phyloP scores from a whole-genome alignment of 306 rosid species.

The Citrullus colocynthis region DNA sequence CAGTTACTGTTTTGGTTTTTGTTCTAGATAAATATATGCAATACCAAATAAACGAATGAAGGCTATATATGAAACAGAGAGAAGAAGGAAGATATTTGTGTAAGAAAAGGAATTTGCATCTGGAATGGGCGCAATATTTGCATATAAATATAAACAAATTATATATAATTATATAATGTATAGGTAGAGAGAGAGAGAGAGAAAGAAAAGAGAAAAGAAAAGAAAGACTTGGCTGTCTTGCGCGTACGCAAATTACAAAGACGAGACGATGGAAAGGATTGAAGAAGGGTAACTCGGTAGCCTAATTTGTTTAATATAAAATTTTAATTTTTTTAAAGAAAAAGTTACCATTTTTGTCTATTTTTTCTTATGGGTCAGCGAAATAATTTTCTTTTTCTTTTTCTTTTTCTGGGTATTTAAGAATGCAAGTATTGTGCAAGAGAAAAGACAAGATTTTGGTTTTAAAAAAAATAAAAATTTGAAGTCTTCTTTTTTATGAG shows the following conservation, averaged over 20 bases:
- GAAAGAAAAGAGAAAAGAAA: neutral
- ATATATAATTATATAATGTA: neutral
- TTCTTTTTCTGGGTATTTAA: neutral
- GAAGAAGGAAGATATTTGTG: conserved; percentile 19
- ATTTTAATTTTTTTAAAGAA: neutral
- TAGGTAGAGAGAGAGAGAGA: neutral
- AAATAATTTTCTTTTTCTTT: neutral
- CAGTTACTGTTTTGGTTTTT: conserved; percentile 28
- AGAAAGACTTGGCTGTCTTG: conserved; percentile 7
- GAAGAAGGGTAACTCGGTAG: neutral
- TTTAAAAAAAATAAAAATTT: neutral
- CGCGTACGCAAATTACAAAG: neutral
- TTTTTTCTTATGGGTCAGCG: neutral
- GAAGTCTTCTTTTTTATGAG: neutral
- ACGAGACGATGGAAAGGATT: neutral
- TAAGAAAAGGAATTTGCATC: conserved; percentile 30
- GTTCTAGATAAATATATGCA: conserved; percentile 26
- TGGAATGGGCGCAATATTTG: conserved; percentile 15
- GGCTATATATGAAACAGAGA: conserved; percentile 26
- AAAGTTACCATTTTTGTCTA: neutral
- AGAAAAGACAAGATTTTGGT: neutral
- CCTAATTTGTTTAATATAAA: neutral
- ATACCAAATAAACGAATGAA: conserved; percentile 22
- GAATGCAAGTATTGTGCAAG: neutral
- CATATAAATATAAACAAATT: neutral